Evolutionary conservation across 1,284 basidiomycete species (phyloP).

Genomic region (Ceraceosorus guamensis): DNA sequence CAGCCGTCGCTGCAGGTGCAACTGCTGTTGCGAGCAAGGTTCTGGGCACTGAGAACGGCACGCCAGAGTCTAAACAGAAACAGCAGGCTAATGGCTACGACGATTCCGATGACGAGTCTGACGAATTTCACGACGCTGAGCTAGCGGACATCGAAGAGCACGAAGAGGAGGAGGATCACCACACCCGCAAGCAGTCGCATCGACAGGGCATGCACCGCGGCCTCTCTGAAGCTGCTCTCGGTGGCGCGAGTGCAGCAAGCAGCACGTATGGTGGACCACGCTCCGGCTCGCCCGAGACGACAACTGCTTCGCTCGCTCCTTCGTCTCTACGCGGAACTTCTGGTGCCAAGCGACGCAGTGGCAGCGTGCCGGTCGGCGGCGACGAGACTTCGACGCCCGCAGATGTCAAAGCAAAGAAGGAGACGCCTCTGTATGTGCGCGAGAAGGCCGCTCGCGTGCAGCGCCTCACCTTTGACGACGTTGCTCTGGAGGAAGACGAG

Average conservation of each 20-base stretch:
- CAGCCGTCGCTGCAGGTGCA: slow-evolving; percentile 6
- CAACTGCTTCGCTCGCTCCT: not conserved
- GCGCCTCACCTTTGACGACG: slow-evolving; percentile 33
- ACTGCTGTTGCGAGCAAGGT: slow-evolving; percentile 7
- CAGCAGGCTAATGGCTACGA: slow-evolving; percentile 4
- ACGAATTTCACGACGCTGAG: slow-evolving; percentile 34
- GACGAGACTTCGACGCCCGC: slow-evolving; percentile 10
- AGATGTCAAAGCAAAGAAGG: slow-evolving; percentile 24
- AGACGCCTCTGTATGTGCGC: slow-evolving; percentile 19
- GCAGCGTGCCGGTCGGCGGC: slow-evolving; percentile 4
- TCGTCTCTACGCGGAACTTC: slow-evolving; percentile 19
- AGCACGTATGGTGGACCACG: slow-evolving; percentile 5
- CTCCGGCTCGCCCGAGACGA: slow-evolving; percentile 8
- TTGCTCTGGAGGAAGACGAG: slow-evolving; percentile 21
- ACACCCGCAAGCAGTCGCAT: not conserved
- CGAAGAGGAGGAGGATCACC: slow-evolving; percentile 27
- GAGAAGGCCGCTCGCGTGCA: slow-evolving; percentile 38
- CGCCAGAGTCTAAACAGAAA: no score
- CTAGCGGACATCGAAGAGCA: slow-evolving; percentile 36
- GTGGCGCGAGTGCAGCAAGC: no score
- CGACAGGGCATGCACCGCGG: not conserved
- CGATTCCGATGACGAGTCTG: slow-evolving; percentile 13
- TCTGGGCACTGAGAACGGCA: not conserved
- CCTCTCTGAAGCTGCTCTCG: no score
- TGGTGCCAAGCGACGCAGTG: slow-evolving; percentile 23